Base-by-base conservation (phyloP, 495 filamentous ascomycete genomes). In the Baudoinia panamericana region DNA sequence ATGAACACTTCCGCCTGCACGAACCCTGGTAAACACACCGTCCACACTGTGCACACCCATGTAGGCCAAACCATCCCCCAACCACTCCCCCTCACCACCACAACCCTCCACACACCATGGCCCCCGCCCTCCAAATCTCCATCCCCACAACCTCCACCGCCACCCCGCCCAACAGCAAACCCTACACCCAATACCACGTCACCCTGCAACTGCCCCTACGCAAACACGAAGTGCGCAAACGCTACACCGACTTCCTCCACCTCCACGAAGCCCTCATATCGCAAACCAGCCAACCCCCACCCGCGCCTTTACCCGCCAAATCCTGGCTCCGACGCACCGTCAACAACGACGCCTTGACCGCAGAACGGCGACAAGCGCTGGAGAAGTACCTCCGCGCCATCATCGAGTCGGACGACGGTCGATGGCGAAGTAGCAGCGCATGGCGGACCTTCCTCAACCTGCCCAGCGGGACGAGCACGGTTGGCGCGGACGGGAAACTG, bases 171-270 rank as follows among this genome's bases (percentile, higher is more conserved):
- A 21, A 63, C 30, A 27, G 35, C 33, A 90, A 87, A 51, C 76
- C 84, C 1, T 84, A 80, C 67, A 96, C 90, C 1, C 63, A 83
- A 62, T 97, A 96, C 70, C 84, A 90, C 67, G 85, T 96, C 59
- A 78, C 76, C 27, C 69, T 95, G 50, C 79, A 82, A 43, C 76
- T 88, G 3, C 86, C 90, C 7, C 75, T 97, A 37, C 81, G 84
- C 44, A 84, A 83, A 38, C 84, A 84, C 57, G 80, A 78, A 54
- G 69, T 94, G 45, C 75, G 79, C 46, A 95, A 95, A 63, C 85
- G 90, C 52, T 97, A 95, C 72, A 87, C 79, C 39, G 92, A 96
- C 58, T 96, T 97, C 63, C 63, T 68, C 32, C 58, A 72, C 44
- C 78, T 97, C 41, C 76, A 97, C 66, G 51, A 58, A n/a, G 51